Evolutionary conservation across 768 basidiomycete genomes (phyloP).

Genomic region (Mycena venus): DNA sequence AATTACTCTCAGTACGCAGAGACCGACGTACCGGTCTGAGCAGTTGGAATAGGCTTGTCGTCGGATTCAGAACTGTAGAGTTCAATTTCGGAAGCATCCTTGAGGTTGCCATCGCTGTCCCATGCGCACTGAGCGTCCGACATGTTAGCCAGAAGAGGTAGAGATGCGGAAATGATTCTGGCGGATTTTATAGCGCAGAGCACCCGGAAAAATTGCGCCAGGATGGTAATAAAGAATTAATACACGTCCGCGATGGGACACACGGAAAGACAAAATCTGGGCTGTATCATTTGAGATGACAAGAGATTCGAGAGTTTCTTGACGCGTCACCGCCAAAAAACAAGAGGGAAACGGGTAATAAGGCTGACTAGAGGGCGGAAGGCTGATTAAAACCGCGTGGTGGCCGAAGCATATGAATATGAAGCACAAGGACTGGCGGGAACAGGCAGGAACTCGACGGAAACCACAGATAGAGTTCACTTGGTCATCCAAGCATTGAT

Average conservation of each 20-base stretch:
- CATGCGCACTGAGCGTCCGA: not conserved
- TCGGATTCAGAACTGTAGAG: constrained; percentile 10
- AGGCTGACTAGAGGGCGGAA: not conserved
- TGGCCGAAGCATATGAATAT: too few species aligned
- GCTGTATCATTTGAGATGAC: not conserved
- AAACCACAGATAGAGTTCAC: not conserved
- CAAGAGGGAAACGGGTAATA: not conserved
- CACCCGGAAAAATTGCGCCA: not conserved
- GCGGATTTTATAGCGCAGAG: not conserved
- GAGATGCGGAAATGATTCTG: not conserved
- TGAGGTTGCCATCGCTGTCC: not conserved
- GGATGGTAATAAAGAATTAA: not conserved
- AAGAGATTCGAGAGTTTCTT: not conserved
- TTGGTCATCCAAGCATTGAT: not conserved
- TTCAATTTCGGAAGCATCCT: not conserved
- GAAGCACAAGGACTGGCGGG: too few species aligned
- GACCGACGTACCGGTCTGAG: not conserved
- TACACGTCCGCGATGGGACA: not conserved
- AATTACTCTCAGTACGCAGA: too few species aligned
- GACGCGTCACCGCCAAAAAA: not conserved
- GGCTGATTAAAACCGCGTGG: too few species aligned
- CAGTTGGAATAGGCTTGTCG: not conserved
- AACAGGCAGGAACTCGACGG: not conserved
- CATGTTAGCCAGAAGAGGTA: not conserved
- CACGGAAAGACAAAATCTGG: not conserved